Percentiles rank a stretch among this genome's conserved stretches.
Conservation (phyloP, 169 alveolate species). For the Ichthyophthirius multifiliis region DNA sequence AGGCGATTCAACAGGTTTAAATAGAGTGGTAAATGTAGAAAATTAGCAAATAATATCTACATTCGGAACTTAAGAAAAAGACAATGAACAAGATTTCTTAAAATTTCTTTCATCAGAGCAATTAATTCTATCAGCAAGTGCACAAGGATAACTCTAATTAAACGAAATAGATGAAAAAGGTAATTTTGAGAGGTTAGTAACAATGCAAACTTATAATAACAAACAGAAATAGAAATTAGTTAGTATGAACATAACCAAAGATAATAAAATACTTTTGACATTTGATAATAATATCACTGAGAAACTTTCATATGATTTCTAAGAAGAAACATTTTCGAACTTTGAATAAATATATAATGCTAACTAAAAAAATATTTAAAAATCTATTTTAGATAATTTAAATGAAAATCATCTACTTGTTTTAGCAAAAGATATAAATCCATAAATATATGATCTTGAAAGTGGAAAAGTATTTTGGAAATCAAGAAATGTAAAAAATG, state of each 20-base stretch:
- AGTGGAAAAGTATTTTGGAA: background rate
- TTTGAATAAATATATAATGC: background rate
- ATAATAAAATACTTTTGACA: background rate
- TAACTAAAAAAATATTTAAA: background rate
- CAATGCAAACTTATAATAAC: background rate
- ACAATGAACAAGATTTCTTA: background rate
- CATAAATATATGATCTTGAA: constrained; percentile 5
- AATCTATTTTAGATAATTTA: background rate
- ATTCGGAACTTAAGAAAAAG: background rate
- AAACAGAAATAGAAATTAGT: too few species aligned
- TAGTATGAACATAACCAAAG: background rate
- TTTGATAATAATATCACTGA: background rate
- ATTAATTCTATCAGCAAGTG: background rate
- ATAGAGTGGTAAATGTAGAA: constrained; percentile 3
- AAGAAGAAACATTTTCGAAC: background rate
- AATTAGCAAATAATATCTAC: background rate
- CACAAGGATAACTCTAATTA: background rate
- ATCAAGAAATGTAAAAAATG: constrained; percentile 17
- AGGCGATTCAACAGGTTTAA: constrained; percentile 11
- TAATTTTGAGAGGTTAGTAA: background rate
- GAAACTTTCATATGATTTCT: background rate
- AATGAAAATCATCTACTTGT: background rate
- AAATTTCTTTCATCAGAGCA: background rate
- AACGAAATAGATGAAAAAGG: background rate
- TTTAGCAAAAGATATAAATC: constrained; percentile 10